These are phyloP conservation scores for Penicillium crustosum DNA, from an alignment of 2,329 filamentous ascomycete genomes.

Conservation along the genomic window DNA sequence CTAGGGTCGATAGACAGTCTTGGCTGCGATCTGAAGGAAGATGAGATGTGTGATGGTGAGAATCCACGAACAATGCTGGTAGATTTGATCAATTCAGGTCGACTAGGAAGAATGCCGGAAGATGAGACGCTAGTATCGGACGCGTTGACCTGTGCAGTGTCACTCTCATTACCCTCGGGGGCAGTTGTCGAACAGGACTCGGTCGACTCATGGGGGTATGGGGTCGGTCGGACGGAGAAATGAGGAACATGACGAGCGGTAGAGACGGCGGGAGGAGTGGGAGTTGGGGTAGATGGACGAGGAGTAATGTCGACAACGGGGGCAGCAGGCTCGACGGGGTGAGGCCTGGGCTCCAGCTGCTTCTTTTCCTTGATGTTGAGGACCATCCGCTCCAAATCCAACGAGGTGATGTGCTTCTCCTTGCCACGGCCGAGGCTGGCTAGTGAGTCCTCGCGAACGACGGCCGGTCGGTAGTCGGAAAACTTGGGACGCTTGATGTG, in stretches of 20 bases:
- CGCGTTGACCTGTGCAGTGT: slow-evolving; percentile 42
- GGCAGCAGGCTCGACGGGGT: slow-evolving; percentile 43
- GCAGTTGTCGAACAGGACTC: slow-evolving; percentile 62
- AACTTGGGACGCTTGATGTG: slow-evolving; percentile 62
- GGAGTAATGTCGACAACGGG: slow-evolving; percentile 46
- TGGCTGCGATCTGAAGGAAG: slow-evolving; percentile 63
- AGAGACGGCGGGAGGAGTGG: slow-evolving; percentile 34
- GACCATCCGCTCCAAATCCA: slow-evolving; percentile 91
- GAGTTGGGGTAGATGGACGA: slow-evolving; percentile 44
- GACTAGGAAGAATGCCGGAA: slow-evolving; percentile 42
- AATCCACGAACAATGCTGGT: slow-evolving; percentile 83
- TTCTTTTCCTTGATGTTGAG: slow-evolving; percentile 85
- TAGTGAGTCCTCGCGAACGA: slow-evolving; percentile 56
- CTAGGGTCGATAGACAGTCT: slow-evolving; percentile 53
- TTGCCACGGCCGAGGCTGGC: slow-evolving; percentile 67
- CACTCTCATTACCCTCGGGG: slow-evolving; percentile 46
- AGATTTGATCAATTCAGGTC: slow-evolving; percentile 54
- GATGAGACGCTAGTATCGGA: slow-evolving; percentile 65
- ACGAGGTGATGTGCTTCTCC: slow-evolving; percentile 88
- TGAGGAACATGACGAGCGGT: slow-evolving; percentile 35
- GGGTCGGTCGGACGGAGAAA: slow-evolving; percentile 24
- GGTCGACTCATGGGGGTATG: slow-evolving; percentile 47
- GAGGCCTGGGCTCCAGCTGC: slow-evolving; percentile 59
- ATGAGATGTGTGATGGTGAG: slow-evolving; percentile 71
- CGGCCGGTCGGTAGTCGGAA: slow-evolving; percentile 61